These are phyloP conservation scores for Trichoderma afroharzianum DNA, from an alignment of 2,329 filamentous ascomycete genomes.

Conservation along the genomic window DNA sequence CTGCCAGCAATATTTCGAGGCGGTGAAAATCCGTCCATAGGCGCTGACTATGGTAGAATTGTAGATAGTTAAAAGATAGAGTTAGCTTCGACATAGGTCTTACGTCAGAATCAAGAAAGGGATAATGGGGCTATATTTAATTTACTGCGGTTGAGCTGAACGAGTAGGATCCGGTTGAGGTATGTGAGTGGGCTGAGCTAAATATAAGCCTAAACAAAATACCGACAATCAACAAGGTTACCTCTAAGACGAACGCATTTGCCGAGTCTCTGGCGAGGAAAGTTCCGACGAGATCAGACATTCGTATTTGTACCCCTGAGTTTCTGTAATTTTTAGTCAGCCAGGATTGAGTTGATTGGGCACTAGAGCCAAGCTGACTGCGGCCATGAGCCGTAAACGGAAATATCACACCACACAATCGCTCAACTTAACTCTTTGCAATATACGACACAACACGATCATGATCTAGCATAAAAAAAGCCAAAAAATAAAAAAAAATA, in stretches of 20 bases:
- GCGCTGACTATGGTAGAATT: not conserved
- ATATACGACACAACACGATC: not conserved
- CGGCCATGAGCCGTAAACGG: not conserved
- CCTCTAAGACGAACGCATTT: not conserved
- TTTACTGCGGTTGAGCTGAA: not conserved
- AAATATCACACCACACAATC: not conserved
- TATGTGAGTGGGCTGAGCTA: not conserved
- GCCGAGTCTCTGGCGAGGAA: not conserved
- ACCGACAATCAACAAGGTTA: not conserved
- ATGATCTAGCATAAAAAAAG: not conserved
- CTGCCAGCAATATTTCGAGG: not conserved
- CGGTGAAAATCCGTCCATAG: not conserved
- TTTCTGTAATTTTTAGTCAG: not conserved
- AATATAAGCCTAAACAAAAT: not conserved
- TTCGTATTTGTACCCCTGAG: not conserved
- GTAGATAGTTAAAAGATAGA: not conserved
- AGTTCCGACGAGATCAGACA: not conserved
- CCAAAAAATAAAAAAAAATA: too few species aligned
- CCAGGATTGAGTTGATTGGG: not conserved
- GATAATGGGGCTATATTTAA: not conserved
- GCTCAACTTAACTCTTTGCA: not conserved
- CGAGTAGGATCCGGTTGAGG: not conserved
- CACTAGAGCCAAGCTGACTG: not conserved
- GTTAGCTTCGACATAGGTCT: not conserved
- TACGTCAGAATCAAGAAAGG: not conserved